These are phyloP conservation scores for Mycena vitilis DNA, from an alignment of 768 basidiomycete species.

Conservation along the genomic window DNA sequence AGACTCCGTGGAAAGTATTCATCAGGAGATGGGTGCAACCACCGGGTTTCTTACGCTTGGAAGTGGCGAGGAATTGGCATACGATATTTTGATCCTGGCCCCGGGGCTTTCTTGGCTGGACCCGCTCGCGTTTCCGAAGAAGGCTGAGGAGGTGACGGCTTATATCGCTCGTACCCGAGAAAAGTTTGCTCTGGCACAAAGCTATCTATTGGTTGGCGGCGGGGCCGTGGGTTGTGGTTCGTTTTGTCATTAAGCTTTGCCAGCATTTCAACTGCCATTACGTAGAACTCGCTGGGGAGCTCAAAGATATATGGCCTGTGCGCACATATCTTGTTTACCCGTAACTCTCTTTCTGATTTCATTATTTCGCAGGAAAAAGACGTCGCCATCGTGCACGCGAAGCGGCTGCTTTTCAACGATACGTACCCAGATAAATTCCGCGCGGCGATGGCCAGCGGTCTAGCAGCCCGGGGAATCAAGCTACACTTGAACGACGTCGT, in stretches of 20 bases:
- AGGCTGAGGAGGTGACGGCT: constrained; percentile 40
- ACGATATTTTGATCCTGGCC: constrained; percentile 68
- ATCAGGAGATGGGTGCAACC: constrained; percentile 38
- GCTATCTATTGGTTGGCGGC: constrained; percentile 67
- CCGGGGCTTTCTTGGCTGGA: constrained; percentile 69
- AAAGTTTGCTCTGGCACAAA: constrained; percentile 50
- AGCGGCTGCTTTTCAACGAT: constrained; percentile 53
- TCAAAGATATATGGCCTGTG: constrained; percentile 38
- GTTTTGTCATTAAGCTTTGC: too few relatives aligned
- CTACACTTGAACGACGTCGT: constrained; percentile 53
- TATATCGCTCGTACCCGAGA: constrained; percentile 45
- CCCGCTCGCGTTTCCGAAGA: constrained; percentile 57
- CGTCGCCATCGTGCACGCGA: constrained; percentile 61
- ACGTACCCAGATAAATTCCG: constrained; percentile 59
- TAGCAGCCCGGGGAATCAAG: constrained; percentile 48
- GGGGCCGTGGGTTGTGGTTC: constrained; percentile 65
- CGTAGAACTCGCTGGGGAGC: constrained; percentile 41
- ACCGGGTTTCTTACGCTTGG: constrained; percentile 61
- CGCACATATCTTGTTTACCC: neutral
- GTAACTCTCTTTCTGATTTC: too few relatives aligned
- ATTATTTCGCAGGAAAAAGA: constrained; percentile 41
- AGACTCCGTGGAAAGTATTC: constrained; percentile 47
- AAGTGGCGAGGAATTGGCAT: constrained; percentile 62
- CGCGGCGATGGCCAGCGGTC: constrained; percentile 48
- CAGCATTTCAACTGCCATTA: too few relatives aligned